These are phyloP conservation scores for Thelonectria blattea DNA, from an alignment of 2,329 filamentous ascomycete genomes.

Conservation along the genomic window DNA sequence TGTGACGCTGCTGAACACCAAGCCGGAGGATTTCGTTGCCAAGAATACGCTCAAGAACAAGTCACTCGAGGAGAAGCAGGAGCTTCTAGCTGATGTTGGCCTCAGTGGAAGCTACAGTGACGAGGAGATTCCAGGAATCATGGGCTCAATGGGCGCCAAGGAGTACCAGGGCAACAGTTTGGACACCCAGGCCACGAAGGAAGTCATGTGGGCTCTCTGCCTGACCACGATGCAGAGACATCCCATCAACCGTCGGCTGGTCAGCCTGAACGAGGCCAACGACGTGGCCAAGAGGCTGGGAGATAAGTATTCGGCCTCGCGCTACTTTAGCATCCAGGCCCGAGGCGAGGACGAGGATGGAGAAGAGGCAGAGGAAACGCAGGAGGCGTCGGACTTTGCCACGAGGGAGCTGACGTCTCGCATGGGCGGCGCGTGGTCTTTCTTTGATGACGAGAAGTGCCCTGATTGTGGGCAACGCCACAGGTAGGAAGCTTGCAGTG, in stretches of 20 bases:
- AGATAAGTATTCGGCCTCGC: constrained; percentile 51
- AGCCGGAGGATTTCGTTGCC: constrained; percentile 22
- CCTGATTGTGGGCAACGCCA: constrained; percentile 24
- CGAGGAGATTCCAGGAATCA: constrained; percentile 35
- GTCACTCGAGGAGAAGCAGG: constrained; percentile 26
- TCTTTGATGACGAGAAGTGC: constrained; percentile 22
- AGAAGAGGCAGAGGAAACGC: constrained; percentile 34
- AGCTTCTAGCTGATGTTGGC: constrained; percentile 32
- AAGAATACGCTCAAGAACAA: constrained; percentile 21
- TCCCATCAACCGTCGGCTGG: constrained; percentile 53
- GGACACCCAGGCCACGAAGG: constrained; percentile 18
- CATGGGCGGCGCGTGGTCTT: constrained; percentile 29
- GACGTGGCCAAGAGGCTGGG: constrained; percentile 63
- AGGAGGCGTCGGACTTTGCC: constrained; percentile 42
- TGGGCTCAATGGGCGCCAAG: constrained; percentile 37
- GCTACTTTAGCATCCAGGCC: constrained; percentile 45
- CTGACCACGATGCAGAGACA: constrained; percentile 40
- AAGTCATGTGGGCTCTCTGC: constrained; percentile 45
- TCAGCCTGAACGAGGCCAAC: constrained; percentile 62
- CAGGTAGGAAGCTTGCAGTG: not conserved
- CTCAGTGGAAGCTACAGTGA: constrained; percentile 40
- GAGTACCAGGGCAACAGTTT: constrained; percentile 15
- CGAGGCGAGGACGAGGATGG: constrained; percentile 37
- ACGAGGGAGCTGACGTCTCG: constrained; percentile 28
- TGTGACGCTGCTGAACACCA: constrained; percentile 7